Evolutionary conservation across 1,139 yeast species (phyloP).

Genomic region (Pichia terricola): DNA sequence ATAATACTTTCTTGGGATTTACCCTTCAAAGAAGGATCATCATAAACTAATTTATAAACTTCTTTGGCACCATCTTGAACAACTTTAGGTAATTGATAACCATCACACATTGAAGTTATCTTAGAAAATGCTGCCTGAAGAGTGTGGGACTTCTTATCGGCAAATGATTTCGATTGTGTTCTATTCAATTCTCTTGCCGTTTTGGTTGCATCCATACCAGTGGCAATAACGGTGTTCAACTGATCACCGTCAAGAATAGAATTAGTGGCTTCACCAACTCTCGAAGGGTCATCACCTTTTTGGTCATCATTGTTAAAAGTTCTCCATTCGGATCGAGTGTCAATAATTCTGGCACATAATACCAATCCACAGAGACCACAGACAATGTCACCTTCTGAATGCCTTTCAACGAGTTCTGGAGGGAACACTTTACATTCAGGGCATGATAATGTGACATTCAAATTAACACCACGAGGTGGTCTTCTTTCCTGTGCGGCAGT

Average conservation of each 20-base stretch:
- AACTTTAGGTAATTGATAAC: conserved; percentile 85
- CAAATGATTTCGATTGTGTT: conserved; percentile 78
- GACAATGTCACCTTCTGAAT: conserved; percentile 95
- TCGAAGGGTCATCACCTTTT: conserved; percentile 96
- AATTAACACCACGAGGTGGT: conserved; percentile 33
- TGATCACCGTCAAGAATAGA: conserved; percentile 88
- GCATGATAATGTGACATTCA: conserved; percentile 83
- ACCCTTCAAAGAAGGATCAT: conserved; percentile 79
- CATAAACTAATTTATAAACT: conserved; percentile 85
- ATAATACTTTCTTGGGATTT: conserved; percentile 88
- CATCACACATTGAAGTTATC: conserved; percentile 94
- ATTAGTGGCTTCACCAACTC: conserved; percentile 99
- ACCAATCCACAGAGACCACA: conserved; percentile 96
- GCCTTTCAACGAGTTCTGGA: conserved; percentile 90
- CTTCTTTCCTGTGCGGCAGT: conserved; percentile 7
- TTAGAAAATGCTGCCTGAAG: conserved; percentile 83
- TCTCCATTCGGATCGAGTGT: conserved; percentile 97
- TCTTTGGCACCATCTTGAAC: conserved; percentile 98
- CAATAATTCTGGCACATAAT: conserved; percentile 84
- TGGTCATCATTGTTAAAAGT: conserved; percentile 95
- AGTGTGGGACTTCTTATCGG: conserved; percentile 81
- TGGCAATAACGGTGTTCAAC: conserved; percentile 85
- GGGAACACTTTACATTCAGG: conserved; percentile 96
- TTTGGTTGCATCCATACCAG: conserved; percentile 66
- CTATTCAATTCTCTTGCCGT: conserved; percentile 81